Percentiles rank a stretch among this genome's conserved stretches.
Conservation (phyloP, 768 basidiomycete genomes). For the Thelephora aurantiotincta region DNA sequence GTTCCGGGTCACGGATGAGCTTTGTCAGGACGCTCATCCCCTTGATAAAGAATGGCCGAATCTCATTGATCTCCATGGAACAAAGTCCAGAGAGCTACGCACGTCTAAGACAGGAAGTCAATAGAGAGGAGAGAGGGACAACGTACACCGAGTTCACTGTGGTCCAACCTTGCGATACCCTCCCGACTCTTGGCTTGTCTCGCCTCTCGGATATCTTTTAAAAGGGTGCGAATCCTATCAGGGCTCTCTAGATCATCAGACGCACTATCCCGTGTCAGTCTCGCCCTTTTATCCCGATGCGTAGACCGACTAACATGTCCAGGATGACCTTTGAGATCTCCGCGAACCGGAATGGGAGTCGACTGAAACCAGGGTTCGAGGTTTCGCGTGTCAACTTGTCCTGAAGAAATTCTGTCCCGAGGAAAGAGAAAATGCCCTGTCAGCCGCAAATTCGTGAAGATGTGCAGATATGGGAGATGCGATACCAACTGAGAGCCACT, state of each 20-base stretch:
- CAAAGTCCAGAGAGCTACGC: slow-evolving; percentile 69
- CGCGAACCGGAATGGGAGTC: slow-evolving; percentile 75
- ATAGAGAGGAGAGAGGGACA: neutral
- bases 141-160: slow-evolving; percentile 68
- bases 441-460: neutral
- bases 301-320: slow-evolving; percentile 58
- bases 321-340: slow-evolving; percentile 86
- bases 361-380: slow-evolving; percentile 55
- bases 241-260: slow-evolving; percentile 80
- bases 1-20: slow-evolving; percentile 22
- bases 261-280: slow-evolving; percentile 36
- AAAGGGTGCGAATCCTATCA: slow-evolving; percentile 68
- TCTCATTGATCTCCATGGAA: slow-evolving; percentile 90
- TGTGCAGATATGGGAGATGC: slow-evolving; percentile 14
- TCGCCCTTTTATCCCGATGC: neutral
- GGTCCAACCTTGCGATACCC: slow-evolving; percentile 68
- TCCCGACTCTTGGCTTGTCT: slow-evolving; percentile 88
- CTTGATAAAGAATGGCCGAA: slow-evolving; percentile 76
- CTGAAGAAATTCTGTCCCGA: slow-evolving; percentile 62
- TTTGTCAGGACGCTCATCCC: slow-evolving; percentile 65
- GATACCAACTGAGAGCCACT: slow-evolving; percentile 77
- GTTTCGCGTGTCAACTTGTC: slow-evolving; percentile 64
- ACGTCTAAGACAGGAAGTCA: neutral
- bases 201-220: slow-evolving; percentile 93
- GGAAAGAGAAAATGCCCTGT: neutral